Percentiles rank a stretch among this genome's conserved stretches.
Evolutionary conservation across 73 alveolate species (phyloP).

Genomic region (Blepharisma japonicum): DNA sequence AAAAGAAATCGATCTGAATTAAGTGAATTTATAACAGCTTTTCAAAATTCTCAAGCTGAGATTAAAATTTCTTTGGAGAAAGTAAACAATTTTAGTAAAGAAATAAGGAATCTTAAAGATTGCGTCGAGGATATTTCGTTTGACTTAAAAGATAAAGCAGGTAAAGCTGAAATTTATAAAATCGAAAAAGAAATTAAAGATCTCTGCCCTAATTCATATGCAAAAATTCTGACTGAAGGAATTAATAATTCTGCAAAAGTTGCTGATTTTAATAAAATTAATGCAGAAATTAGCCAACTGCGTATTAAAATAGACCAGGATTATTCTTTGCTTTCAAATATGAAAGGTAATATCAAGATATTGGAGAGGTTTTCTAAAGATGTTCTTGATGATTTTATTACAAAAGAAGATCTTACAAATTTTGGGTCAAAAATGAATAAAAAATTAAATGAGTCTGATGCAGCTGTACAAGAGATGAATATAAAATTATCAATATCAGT

Average conservation of each 20-base stretch:
- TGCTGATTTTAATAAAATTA: neutral
- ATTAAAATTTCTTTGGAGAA: neutral
- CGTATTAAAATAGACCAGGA: no score
- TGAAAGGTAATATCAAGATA: no score
- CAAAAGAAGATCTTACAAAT: no score
- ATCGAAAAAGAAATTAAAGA: neutral
- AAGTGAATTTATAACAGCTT: constrained; percentile 3
- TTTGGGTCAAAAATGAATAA: no score
- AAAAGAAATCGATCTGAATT: neutral
- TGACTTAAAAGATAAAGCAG: constrained; percentile 4
- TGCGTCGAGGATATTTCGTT: neutral
- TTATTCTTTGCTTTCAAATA: no score
- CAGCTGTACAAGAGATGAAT: no score
- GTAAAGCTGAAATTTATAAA: neutral
- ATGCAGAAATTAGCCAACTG: no score
- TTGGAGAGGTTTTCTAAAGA: no score
- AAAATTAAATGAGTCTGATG: no score
- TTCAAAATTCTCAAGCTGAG: constrained; percentile 2
- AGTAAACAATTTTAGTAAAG: neutral
- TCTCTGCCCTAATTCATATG: neutral
- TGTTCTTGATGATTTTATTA: no score
- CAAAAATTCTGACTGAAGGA: neutral
- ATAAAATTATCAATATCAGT: no score
- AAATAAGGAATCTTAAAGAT: neutral
- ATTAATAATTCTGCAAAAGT: neutral